Percentiles rank a stretch among this genome's conserved stretches.
Conservation (phyloP, 352 stramenopile species). For the Phytophthora cactorum region DNA sequence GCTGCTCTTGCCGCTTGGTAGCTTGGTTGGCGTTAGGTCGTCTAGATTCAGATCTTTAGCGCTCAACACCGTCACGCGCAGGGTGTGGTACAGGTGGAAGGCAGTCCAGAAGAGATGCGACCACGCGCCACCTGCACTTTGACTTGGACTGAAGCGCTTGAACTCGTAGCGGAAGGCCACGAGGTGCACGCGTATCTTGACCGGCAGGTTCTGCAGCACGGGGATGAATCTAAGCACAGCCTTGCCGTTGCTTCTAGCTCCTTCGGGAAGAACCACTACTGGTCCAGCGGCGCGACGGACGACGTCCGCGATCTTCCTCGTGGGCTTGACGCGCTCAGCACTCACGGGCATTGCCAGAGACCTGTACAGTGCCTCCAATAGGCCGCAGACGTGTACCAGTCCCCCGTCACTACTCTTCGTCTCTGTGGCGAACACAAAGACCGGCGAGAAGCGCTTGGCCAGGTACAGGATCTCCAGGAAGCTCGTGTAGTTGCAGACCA, state of each 20-base stretch:
- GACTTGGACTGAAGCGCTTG: conserved; percentile 75
- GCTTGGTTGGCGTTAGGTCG: conserved; percentile 36
- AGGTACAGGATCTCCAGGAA: conserved; percentile 85
- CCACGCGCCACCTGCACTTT: conserved; percentile 65
- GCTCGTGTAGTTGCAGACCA: conserved; percentile 86
- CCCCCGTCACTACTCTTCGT: conserved; percentile 54
- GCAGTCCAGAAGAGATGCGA: conserved; percentile 70
- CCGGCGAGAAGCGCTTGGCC: conserved; percentile 74
- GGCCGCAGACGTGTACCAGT: conserved; percentile 66
- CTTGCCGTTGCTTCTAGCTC: conserved; percentile 82
- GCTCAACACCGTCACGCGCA: conserved; percentile 65
- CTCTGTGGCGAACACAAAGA: conserved; percentile 73
- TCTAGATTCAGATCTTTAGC: conserved; percentile 68
- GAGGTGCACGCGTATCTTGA: conserved; percentile 67
- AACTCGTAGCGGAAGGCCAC: conserved; percentile 84
- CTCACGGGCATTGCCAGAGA: conserved; percentile 56
- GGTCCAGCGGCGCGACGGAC: conserved; percentile 60
- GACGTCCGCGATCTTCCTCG: conserved; percentile 79
- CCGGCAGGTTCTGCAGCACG: conserved; percentile 66
- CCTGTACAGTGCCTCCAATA: conserved; percentile 72
- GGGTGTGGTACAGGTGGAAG: conserved; percentile 73
- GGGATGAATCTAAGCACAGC: conserved; percentile 73
- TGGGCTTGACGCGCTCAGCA: conserved; percentile 40
- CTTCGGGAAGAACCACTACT: conserved; percentile 80
- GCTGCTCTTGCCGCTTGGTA: conserved; percentile 30